Percentiles rank a stretch among this genome's conserved stretches.
Conservation (phyloP, 768 basidiomycete genomes). For the Tubosaeta sp. region DNA sequence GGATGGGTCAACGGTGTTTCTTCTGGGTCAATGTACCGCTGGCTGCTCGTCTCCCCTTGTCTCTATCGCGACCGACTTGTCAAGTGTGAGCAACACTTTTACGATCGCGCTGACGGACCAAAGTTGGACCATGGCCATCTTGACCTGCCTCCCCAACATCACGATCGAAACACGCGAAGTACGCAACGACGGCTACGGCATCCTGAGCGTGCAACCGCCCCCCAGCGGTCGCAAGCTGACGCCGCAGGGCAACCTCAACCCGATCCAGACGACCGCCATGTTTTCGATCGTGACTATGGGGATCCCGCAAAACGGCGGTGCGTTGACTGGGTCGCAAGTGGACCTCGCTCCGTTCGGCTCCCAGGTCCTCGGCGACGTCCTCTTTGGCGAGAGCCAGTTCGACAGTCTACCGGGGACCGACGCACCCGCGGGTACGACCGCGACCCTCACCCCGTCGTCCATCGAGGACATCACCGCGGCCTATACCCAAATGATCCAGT, state of each 20-base stretch:
- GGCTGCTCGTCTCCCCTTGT: slow-evolving; percentile 7
- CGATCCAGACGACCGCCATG: slow-evolving; percentile 21
- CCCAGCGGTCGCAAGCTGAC: slow-evolving; percentile 6
- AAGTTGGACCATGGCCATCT: slow-evolving; percentile 20
- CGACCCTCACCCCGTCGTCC: slow-evolving; percentile 6
- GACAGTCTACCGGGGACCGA: slow-evolving; percentile 2
- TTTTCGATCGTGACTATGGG: slow-evolving; percentile 18
- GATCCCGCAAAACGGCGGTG: slow-evolving; percentile 4
- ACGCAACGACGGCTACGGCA: slow-evolving; percentile 15
- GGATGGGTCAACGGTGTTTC: slow-evolving; percentile 23
- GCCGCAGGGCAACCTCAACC: slow-evolving; percentile 22
- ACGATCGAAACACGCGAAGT: slow-evolving; percentile 27
- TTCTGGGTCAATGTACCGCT: slow-evolving; percentile 18
- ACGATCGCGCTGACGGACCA: slow-evolving; percentile 10
- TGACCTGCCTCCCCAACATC: slow-evolving; percentile 21
- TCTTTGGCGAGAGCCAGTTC: slow-evolving; percentile 20
- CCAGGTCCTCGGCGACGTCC: slow-evolving; percentile 13
- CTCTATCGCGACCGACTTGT: slow-evolving; percentile 12
- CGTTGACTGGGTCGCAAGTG: background rate
- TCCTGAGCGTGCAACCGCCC: slow-evolving; percentile 17
- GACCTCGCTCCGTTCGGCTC: slow-evolving; percentile 10
- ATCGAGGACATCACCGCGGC: slow-evolving; percentile 13
- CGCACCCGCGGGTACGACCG: background rate
- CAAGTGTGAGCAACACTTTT: slow-evolving; percentile 9
- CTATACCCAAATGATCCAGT: slow-evolving; percentile 21